Evolutionary conservation across 208 protist species (phyloP), one percentile per base, ranked within the genome.

Genomic region (Acanthamoeba sp.): DNA sequence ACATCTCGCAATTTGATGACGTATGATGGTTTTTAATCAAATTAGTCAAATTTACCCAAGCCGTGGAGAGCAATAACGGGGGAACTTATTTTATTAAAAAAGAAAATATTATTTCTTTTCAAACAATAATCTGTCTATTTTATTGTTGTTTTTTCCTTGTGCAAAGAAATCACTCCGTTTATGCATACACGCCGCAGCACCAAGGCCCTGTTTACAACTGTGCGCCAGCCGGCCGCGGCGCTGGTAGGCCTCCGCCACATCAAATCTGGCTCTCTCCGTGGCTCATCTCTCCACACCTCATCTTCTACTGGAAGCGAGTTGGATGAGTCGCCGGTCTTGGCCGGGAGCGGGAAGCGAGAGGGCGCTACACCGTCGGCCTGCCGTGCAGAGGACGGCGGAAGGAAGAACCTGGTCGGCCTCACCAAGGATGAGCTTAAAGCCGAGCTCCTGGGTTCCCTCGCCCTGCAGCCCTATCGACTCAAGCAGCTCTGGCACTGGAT

Each of bases 401-500:
- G 57, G 82, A 90, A 90, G 82, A 90, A 90, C 22, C 82, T 90
- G 82, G 50, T 90, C 5, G 82, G 82, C 1, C 48, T 90, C 52
- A 90, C 82, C 82, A 24, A 38, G 18, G 82, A 90, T 6, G 82
- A 90, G 38, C 82, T 90, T 5, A 59, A 90, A 16, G 14, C 27
- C 16, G 82, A 90, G 38, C 38, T 90, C 29, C 5, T 69, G 7
- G 34, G 22, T 4, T 7, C 20, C 40, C 42, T 90, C 29, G 32
- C 12, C 40, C 36, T 59, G 42, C 48, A 90, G 82, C 82, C 48
- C 57, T 90, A 36, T 38, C 82, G 82, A 18, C 48, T 66, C 48
- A 90, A 90, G 82, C 82, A 90, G 82, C 48, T 90, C 24, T 90
- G 82, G 82, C 82, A 90, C 50, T 90, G 82, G 82, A 90, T 90